Evolutionary conservation across 768 basidiomycete genomes (phyloP), one percentile per base, ranked within the genome.

Genomic region (Psilocybe tampanensis): DNA sequence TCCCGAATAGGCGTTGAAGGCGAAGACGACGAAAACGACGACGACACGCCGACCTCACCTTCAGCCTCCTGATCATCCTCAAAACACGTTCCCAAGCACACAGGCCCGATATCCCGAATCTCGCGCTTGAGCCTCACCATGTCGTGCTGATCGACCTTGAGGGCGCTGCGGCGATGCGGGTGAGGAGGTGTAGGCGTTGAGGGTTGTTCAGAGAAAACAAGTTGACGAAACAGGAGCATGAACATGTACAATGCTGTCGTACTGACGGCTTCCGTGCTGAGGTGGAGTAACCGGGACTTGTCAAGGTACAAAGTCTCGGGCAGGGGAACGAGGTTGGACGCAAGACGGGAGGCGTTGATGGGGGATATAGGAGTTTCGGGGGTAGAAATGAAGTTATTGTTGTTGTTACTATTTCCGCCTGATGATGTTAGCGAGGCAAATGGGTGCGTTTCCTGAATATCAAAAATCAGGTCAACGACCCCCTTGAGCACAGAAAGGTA

Each of bases 291-390:
- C 24, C 93, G 89, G 42, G 82, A 74, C 56, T 80, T 83, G 74
- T 95, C 93, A 51, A 95, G 85, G 69, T 90, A 90, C 3, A 86
- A 76, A 3, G 92, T 92, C 74, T 95, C 94, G 5, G 88, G 92
- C n/a, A 77, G 71, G 23, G 63, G 65, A 65, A 68, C 8, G 59
- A 59, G 15, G 58, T 57, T 21, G 58, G 39, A 18, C 5, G 74
- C 11, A 79, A 71, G 9, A 62, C 65, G 52, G 71, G 64, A 13
- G 64, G 63, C 2, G 69, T 60, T 23, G 60, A 54, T 7, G 22
- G 61, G 55, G 24, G 63, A 47, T 74, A 62, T 48, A 42, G 43
- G 61, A 54, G 60, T 48, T 74, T 61, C 48, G 36, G 44, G 61
- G 56, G 7, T 39, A 5, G 36, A 39, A 13, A n/a, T 13, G 12